Evolutionary conservation across 495 filamentous ascomycete species (phyloP).

Genomic region (Penicillium silybi): DNA sequence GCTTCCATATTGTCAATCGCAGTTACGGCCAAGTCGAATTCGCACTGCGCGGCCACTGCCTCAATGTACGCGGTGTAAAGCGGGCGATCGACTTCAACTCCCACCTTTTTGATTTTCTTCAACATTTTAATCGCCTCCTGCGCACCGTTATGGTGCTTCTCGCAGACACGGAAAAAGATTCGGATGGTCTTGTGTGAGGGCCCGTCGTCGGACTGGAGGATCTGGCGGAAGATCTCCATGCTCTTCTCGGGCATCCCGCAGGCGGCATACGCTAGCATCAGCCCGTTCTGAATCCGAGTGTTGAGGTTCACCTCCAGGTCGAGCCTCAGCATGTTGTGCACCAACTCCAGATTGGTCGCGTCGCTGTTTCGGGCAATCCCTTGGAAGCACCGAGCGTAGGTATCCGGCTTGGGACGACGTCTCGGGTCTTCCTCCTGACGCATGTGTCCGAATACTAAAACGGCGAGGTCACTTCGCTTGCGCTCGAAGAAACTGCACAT

Average conservation of each 20-base stretch:
- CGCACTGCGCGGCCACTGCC: slow-evolving; percentile 65
- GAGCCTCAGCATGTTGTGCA: slow-evolving; percentile 91
- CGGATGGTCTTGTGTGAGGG: slow-evolving; percentile 74
- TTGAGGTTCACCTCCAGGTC: slow-evolving; percentile 72
- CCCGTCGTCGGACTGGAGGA: slow-evolving; percentile 72
- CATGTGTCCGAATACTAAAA: slow-evolving; percentile 86
- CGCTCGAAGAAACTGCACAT: slow-evolving; percentile 84
- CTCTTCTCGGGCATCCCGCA: slow-evolving; percentile 61
- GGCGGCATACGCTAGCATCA: slow-evolving; percentile 80
- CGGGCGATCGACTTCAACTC: slow-evolving; percentile 65
- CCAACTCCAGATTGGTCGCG: slow-evolving; percentile 59
- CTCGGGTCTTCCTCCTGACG: slow-evolving; percentile 54
- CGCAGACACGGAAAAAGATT: slow-evolving; percentile 74
- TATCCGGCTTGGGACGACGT: slow-evolving; percentile 61
- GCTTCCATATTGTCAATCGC: slow-evolving; percentile 61
- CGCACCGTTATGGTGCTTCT: slow-evolving; percentile 58
- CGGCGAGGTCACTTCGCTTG: slow-evolving; percentile 73
- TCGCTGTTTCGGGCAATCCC: slow-evolving; percentile 67
- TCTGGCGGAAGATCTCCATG: slow-evolving; percentile 76
- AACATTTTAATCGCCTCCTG: slow-evolving; percentile 68
- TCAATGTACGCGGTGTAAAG: slow-evolving; percentile 73
- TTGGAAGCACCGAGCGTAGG: slow-evolving; percentile 72
- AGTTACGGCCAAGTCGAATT: slow-evolving; percentile 59
- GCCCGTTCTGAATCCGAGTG: slow-evolving; percentile 70
- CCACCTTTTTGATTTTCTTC: slow-evolving; percentile 66